These are phyloP conservation scores for Casuarina glauca DNA, from an alignment of 306 rosid species.

Conservation along the genomic window DNA sequence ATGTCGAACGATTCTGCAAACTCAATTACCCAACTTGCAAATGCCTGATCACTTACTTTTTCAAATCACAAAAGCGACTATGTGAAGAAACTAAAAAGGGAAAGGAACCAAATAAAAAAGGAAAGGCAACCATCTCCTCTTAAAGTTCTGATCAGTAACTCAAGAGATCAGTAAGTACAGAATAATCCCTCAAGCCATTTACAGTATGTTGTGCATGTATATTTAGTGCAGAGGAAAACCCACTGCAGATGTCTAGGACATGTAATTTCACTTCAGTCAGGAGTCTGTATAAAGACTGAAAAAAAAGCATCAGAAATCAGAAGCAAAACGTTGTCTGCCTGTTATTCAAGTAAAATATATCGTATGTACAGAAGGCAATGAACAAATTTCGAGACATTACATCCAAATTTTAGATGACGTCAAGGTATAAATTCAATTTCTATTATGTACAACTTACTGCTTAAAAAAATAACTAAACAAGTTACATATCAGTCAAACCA, in stretches of 20 bases:
- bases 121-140: background rate
- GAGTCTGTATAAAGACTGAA: background rate
- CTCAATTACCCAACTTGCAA: too few relatives aligned
- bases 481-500: constrained; percentile 27
- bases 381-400: constrained; percentile 3
- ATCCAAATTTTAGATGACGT: constrained; percentile 21
- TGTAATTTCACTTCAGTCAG: background rate
- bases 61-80: background rate
- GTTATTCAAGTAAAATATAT: constrained; percentile 18
- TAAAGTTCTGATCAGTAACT: background rate
- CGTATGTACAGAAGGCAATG: constrained; percentile 27
- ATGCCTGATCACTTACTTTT: too few relatives aligned
- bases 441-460: constrained; percentile 31
- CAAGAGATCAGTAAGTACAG: background rate
- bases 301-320: constrained; percentile 17
- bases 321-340: constrained; percentile 7
- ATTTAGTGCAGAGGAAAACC: background rate
- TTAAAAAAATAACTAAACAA: constrained; percentile 12
- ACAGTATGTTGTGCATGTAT: background rate
- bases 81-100: background rate
- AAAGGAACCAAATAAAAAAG: background rate
- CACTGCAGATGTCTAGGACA: background rate
- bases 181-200: background rate
- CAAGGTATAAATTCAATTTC: constrained; percentile 22
- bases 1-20: background rate